A percentile compares a stretch with the other conserved stretches of the same genome.
Conservation (phyloP, 78 protist species). For the Mantamonas sphyraenae region DNA sequence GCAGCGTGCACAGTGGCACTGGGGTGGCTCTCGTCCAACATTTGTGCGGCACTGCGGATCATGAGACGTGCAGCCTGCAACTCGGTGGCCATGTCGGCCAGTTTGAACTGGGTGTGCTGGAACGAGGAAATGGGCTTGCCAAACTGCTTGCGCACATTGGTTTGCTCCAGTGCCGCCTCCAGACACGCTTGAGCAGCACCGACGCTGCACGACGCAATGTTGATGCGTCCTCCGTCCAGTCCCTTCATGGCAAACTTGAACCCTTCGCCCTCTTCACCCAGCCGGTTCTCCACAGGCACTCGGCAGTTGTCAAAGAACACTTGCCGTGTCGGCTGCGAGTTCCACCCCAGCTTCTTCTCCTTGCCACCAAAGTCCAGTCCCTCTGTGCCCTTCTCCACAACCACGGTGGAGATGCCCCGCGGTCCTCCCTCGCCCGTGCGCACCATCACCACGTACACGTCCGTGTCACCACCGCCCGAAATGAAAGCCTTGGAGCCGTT, state of each 20-base stretch:
- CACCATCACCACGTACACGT: conserved; percentile 77
- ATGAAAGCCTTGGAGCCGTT: conserved; percentile 87
- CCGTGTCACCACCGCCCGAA: conserved; percentile 79
- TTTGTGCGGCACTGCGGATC: conserved; percentile 47
- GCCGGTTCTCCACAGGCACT: conserved; percentile 63
- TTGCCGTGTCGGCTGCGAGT: conserved; percentile 63
- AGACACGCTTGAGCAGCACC: conserved; percentile 76
- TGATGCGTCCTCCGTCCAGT: conserved; percentile 82
- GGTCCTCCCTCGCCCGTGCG: conserved; percentile 69
- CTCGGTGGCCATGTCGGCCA: conserved; percentile 77
- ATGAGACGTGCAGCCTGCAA: conserved; percentile 67
- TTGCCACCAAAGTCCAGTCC: conserved; percentile 78
- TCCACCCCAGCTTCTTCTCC: conserved; percentile 61
- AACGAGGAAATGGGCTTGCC: conserved; percentile 41
- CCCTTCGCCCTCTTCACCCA: conserved; percentile 87
- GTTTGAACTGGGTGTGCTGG: conserved; percentile 67
- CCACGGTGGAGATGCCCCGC: conserved; percentile 72
- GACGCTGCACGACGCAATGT: conserved; percentile 62
- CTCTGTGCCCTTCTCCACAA: conserved; percentile 63
- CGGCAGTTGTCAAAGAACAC: conserved; percentile 63
- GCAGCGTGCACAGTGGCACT: conserved; percentile 59
- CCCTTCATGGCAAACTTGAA: conserved; percentile 90
- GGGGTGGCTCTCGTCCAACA: conserved; percentile 35
- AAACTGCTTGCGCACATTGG: conserved; percentile 70
- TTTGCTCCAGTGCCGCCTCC: conserved; percentile 47